A percentile compares a stretch with the other conserved stretches of the same genome.
Evolutionary conservation across 129 eudicot species (phyloP).

Genomic region (Tagetes erecta): DNA sequence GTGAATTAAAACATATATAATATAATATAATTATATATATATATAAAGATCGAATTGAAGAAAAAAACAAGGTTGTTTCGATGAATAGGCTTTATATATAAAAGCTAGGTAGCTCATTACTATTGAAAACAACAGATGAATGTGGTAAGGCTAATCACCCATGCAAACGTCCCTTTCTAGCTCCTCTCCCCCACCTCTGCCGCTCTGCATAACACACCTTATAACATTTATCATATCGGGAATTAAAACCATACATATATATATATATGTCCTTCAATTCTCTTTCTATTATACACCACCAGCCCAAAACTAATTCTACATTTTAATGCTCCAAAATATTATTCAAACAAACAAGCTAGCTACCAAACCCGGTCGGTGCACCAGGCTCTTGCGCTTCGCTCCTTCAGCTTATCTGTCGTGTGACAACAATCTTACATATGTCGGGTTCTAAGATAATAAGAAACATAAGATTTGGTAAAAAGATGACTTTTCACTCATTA

Average conservation of each 20-base stretch:
- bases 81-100: conserved; percentile 11
- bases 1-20: background rate
- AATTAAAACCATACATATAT: conserved; percentile 27
- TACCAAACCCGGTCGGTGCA: no score
- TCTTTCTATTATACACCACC: conserved; percentile 15
- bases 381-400: no score
- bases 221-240: conserved; percentile 50
- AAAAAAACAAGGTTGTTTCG: background rate
- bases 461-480: conserved; percentile 9
- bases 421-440: no score
- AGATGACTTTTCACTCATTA: conserved; percentile 8
- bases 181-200: conserved; percentile 89
- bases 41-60: background rate
- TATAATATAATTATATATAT: no score
- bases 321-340: background rate
- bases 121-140: conserved; percentile 81
- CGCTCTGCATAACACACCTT: conserved; percentile 46
- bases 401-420: no score
- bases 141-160: conserved; percentile 68
- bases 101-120: conserved; percentile 12
- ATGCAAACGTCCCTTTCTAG: conserved; percentile 82
- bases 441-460: background rate
- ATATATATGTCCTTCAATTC: background rate
- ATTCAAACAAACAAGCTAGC: no score
- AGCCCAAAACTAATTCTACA: conserved; percentile 10